phyloP scores from a whole-genome alignment of 129 eudicot genomes.

The Artemisia tridentata region DNA sequence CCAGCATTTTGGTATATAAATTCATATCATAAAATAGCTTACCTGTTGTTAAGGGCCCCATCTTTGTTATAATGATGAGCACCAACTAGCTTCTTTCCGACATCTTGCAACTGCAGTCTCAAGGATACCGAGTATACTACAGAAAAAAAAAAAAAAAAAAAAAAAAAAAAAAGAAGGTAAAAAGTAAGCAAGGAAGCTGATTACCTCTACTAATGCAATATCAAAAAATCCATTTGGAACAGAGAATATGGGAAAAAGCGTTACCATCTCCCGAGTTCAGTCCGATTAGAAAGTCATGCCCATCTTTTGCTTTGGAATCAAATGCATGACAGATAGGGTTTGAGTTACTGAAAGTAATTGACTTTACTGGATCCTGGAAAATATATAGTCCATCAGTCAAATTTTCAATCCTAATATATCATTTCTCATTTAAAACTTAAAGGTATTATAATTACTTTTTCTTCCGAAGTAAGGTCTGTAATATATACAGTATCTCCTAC shows the following conservation, averaged over 20 bases:
- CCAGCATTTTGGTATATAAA: not conserved
- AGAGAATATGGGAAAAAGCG: not conserved
- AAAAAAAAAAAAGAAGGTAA: constrained; percentile 28
- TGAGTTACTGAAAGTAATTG: constrained; percentile 71
- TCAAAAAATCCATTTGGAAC: constrained; percentile 4
- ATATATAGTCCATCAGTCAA: not conserved
- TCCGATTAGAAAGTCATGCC: constrained; percentile 83
- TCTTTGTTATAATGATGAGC: constrained; percentile 92
- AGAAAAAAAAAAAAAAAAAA: constrained; percentile 30
- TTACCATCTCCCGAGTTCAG: constrained; percentile 82
- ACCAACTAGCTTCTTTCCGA: constrained; percentile 82
- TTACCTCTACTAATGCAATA: constrained; percentile 8
- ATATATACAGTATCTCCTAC: constrained; percentile 72
- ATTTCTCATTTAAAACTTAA: not conserved
- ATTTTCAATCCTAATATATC: constrained; percentile 1
- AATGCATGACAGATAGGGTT: constrained; percentile 83
- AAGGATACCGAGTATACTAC: constrained; percentile 77
- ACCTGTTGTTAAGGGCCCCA: constrained; percentile 75
- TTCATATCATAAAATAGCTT: constrained; percentile 20
- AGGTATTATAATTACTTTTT: constrained; percentile 52
- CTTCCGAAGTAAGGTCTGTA: constrained; percentile 71
- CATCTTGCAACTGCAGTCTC: constrained; percentile 78
- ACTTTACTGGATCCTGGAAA: constrained; percentile 71
- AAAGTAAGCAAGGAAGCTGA: constrained; percentile 21
- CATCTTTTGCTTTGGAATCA: constrained; percentile 78